Base-by-base conservation (phyloP, 495 filamentous ascomycete genomes). In the Penicillium taxi region DNA sequence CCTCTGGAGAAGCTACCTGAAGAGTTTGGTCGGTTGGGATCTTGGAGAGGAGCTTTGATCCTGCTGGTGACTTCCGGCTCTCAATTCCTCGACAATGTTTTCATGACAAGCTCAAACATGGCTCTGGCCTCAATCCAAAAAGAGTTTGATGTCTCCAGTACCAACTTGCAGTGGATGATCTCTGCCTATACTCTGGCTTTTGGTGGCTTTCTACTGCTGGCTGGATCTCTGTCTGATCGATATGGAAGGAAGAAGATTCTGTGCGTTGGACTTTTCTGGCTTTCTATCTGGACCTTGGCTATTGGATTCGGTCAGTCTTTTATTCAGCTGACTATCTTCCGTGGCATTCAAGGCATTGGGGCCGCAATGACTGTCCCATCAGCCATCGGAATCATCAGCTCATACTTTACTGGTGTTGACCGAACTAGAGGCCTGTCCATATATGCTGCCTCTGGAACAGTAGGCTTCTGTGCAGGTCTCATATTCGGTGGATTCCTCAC, bases 121-220 rank as follows among this genome's bases (percentile, higher is more conserved):
- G 59, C 56, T 4, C 22, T 63, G 29, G 56, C 59, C 6, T 58
- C 59, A 0, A 63, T 63, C 11, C 56, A 63, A 32, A 39, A 58
- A 22, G 59, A 58, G n/a, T 63, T 63, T 15, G 42, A 42, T 5
- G 56, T 58, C 5, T 51, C 53, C 12, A 54, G 43, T 24, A 58
- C 47, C n/a, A 48, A 60, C 9, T 27, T 63, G 40, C 59, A 63
- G 40, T 63, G 59, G 59, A 63, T 63, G 56, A 60, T 63, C 9
- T 63, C 59, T 4, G 59, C 59, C 26, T 63, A 63, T 26, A 63
- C 59, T 6, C 40, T 63, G 34, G 51, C 54, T 1, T 63, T 63
- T 52, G 59, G 59, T 15, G 59, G 59, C 1, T 59, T 63, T 26
- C 45, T 63, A 6, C 26, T 63, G 5, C 30, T 63, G 4, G 56